Evolutionary conservation across 805 yeast genomes (phyloP).

Genomic region (Crinitomyces ghanaensis): DNA sequence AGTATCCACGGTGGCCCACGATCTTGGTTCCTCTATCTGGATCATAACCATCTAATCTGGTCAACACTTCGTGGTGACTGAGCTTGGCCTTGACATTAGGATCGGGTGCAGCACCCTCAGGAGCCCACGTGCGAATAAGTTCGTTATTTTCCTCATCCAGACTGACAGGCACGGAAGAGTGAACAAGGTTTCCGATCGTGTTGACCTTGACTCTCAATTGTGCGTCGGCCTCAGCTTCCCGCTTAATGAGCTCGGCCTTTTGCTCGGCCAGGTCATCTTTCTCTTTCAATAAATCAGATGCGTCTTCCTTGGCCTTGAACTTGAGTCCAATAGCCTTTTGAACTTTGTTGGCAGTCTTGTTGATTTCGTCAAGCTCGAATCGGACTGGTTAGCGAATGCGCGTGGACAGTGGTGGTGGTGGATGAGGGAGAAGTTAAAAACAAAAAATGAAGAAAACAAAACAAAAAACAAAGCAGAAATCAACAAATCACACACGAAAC

Average conservation of each 20-base stretch:
- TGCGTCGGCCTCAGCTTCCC: conserved; percentile 72
- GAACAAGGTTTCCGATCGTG: conserved; percentile 88
- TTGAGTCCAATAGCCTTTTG: conserved; percentile 91
- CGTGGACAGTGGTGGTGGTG: not conserved
- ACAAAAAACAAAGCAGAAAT: too few relatives aligned
- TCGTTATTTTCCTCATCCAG: conserved; percentile 86
- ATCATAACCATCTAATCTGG: conserved; percentile 94
- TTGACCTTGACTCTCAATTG: conserved; percentile 70
- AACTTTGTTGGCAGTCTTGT: conserved; percentile 76
- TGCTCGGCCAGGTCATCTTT: conserved; percentile 64
- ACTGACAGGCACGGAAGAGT: conserved; percentile 79
- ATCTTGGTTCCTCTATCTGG: conserved; percentile 98
- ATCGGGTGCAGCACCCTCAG: conserved; percentile 54
- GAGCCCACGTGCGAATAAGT: conserved; percentile 77
- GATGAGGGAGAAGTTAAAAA: too few relatives aligned
- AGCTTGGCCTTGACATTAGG: conserved; percentile 68
- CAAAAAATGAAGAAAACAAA: too few relatives aligned
- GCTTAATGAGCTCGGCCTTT: conserved; percentile 53
- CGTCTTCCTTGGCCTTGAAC: conserved; percentile 92
- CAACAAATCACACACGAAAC: too few relatives aligned
- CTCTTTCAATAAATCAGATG: conserved; percentile 66
- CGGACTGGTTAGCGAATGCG: conserved; percentile 31
- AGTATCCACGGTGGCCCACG: conserved; percentile 98
- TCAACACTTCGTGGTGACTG: conserved; percentile 90
- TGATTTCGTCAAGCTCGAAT: conserved; percentile 81